Evolutionary conservation across 2,329 filamentous ascomycete species (phyloP).

Genomic region (Hymenoscyphus linearis): DNA sequence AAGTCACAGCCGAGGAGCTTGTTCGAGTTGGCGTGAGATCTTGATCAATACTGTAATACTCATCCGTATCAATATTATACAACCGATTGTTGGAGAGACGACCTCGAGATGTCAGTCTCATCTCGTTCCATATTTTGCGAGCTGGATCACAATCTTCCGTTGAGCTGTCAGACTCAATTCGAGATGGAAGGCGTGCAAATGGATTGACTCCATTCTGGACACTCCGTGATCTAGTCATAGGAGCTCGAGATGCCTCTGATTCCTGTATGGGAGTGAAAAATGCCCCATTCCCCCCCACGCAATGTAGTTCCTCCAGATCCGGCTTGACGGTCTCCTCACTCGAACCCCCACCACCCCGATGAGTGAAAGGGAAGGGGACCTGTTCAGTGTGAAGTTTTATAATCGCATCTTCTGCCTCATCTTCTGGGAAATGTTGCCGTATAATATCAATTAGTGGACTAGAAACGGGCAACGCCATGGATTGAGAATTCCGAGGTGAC

Average conservation of each 20-base stretch:
- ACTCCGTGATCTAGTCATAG: background rate
- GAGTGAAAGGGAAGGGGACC: slow-evolving; percentile 10
- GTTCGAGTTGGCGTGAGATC: slow-evolving; percentile 9
- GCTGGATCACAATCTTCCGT: slow-evolving; percentile 27
- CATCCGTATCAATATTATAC: slow-evolving; percentile 21
- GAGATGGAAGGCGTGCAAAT: slow-evolving; percentile 5
- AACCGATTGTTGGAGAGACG: slow-evolving; percentile 14
- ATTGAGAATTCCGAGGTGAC: slow-evolving; percentile 40
- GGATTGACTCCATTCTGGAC: background rate
- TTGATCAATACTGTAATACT: slow-evolving; percentile 20
- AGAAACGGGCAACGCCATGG: slow-evolving; percentile 25
- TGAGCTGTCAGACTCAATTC: background rate
- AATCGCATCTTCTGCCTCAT: slow-evolving; percentile 20
- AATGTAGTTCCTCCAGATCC: slow-evolving; percentile 4
- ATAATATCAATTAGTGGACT: slow-evolving; percentile 26
- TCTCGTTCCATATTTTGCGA: slow-evolving; percentile 31
- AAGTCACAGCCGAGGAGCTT: slow-evolving; percentile 11
- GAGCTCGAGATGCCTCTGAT: background rate
- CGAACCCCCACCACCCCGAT: slow-evolving; percentile 7
- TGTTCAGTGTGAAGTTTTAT: slow-evolving; percentile 19
- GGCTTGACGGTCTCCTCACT: slow-evolving; percentile 20
- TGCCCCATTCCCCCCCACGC: background rate
- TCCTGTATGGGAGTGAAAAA: slow-evolving; percentile 1
- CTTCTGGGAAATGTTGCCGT: slow-evolving; percentile 21
- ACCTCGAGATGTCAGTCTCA: slow-evolving; percentile 27